A percentile compares a stretch with the other conserved stretches of the same genome.
Conservation (phyloP, 768 basidiomycete species). For the Rhizopogon vulgaris region DNA sequence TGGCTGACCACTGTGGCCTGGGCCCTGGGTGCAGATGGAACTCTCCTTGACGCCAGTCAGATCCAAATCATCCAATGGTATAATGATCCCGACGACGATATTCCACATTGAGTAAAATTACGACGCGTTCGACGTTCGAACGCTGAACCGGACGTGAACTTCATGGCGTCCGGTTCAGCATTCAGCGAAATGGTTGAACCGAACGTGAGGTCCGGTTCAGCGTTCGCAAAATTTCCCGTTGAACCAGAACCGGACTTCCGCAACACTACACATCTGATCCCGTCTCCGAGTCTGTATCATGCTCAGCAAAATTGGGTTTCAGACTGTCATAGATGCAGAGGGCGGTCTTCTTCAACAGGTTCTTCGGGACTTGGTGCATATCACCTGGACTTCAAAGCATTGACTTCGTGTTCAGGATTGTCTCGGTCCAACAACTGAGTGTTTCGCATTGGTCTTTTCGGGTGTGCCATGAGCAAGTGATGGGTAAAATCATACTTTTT, state of each 20-base stretch:
- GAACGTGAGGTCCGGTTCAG: not conserved
- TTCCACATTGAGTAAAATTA: too few relatives aligned
- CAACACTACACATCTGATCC: not conserved
- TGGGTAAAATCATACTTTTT: too few relatives aligned
- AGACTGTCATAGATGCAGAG: not conserved
- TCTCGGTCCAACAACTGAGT: not conserved
- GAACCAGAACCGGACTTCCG: too few relatives aligned
- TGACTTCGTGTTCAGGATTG: not conserved
- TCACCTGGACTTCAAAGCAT: not conserved
- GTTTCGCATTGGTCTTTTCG: not conserved
- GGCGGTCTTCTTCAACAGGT: not conserved
- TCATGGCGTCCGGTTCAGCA: constrained; percentile 7
- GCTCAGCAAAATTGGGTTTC: not conserved
- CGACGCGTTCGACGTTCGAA: too few relatives aligned
- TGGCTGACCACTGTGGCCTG: not conserved
- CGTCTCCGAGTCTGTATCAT: not conserved
- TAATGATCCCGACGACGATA: too few relatives aligned
- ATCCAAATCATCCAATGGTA: too few relatives aligned
- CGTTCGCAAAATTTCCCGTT: too few relatives aligned
- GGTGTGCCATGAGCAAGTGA: not conserved
- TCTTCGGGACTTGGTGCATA: not conserved
- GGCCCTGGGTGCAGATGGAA: not conserved
- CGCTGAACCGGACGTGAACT: too few relatives aligned
- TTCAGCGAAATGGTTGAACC: constrained; percentile 5
- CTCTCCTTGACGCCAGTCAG: not conserved